Conservation (phyloP, 2,329 filamentous ascomycete genomes). For the Fusarium dimerum region DNA sequence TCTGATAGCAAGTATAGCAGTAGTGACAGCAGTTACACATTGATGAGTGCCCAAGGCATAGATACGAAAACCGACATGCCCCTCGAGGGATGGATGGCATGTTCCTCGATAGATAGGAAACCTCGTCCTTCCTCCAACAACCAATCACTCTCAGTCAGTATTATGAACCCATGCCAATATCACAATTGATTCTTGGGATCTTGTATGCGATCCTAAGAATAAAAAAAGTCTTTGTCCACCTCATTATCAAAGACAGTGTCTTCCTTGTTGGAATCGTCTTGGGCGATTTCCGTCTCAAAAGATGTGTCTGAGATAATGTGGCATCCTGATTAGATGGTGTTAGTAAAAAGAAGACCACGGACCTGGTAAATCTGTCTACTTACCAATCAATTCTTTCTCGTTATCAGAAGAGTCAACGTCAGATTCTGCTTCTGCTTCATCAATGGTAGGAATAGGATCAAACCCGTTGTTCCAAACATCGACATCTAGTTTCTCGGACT, state of each 20-base stretch:
- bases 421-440: constrained; percentile 35
- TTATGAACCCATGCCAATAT: neutral
- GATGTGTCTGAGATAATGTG: constrained; percentile 16
- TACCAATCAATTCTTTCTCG: constrained; percentile 33
- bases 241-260: constrained; percentile 14
- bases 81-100: neutral
- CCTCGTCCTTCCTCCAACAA: neutral
- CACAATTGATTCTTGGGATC: constrained; percentile 2
- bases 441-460: constrained; percentile 34
- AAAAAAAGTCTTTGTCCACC: constrained; percentile 3
- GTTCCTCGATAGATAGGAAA: neutral
- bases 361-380: constrained; percentile 1
- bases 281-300: neutral
- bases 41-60: neutral
- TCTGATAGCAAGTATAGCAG: neutral
- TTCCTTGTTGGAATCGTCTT: constrained; percentile 8
- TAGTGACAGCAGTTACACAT: neutral
- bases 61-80: neutral
- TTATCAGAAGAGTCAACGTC: constrained; percentile 24
- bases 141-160: neutral
- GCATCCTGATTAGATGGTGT: constrained; percentile 21
- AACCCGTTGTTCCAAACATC: constrained; percentile 22
- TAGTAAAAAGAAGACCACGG: neutral
- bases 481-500: constrained; percentile 5
- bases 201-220: neutral